Base-by-base conservation (phyloP, 2,329 filamentous ascomycete genomes). In the Aspergillus caelatus region DNA sequence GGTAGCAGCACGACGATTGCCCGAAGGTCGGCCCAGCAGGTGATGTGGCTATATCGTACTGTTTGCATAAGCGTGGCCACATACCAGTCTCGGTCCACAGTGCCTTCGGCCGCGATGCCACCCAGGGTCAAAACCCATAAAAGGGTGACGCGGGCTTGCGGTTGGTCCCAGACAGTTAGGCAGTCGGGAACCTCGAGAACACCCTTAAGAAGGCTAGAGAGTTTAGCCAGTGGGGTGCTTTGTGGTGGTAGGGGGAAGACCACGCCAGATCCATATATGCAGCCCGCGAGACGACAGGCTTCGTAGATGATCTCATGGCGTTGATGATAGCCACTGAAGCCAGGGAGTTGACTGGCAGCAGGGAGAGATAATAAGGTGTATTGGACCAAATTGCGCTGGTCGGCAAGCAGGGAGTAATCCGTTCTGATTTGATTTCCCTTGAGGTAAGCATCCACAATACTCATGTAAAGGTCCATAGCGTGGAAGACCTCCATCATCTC, bases 361-460 rank as follows among this genome's bases (percentile, higher is more conserved):
- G 72, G 70, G 4, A 80, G 63, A 6, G 67, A 73, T 57, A 79
- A 64, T 11, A 80, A 70, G 16, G 67, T 72, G 52, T 78, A 74
- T 60, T 80, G 77, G 32, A 78, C 72, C 5, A 76, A 69, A 54
- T 80, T 81, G 23, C 79, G 75, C 58, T 78, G 74, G 64, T 81
- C 78, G 23, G 70, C 64, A 7, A 79, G 63, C 3, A 74, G 57
- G 9, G 72, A 67, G 26, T 64, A 43, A 34, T 76, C 70, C 5
- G 66, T 60, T 16, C 66, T 64, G 32, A 57, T 45, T 1, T 62
- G 64, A 30, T 62, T 55, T 4, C 55, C 62, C 8, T 64, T 57
- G 16, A 75, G 61, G 36, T 68, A 69, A n/a, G 64, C 58, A 54
- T 73, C 70, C 23, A 76, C 68, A 11, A 72, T 70, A 9, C 67